phyloP scores from a whole-genome alignment of 805 yeast genomes.

The Myxozyma mucilagina region DNA sequence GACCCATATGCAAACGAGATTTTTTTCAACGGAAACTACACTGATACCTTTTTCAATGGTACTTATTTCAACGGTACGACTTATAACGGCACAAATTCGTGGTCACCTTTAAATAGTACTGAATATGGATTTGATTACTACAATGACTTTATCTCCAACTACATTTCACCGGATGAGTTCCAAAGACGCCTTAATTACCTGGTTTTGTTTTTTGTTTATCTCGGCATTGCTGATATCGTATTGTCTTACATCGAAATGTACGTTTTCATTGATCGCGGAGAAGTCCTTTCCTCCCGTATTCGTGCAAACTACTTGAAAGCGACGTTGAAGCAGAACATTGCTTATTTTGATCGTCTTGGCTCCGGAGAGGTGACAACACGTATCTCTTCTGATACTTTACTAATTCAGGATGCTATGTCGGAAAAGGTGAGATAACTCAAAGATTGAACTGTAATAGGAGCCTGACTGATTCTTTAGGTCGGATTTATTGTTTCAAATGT shows the following conservation, averaged over 20 bases:
- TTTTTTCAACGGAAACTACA: slow-evolving; percentile 26
- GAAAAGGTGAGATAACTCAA: slow-evolving; percentile 41
- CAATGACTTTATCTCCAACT: slow-evolving; percentile 16
- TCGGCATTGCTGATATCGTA: slow-evolving; percentile 42
- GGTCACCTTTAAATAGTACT: slow-evolving; percentile 13
- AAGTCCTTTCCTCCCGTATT: slow-evolving; percentile 44
- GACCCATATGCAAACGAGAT: slow-evolving; percentile 20
- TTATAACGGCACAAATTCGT: slow-evolving; percentile 30
- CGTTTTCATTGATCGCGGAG: slow-evolving; percentile 45
- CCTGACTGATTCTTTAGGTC: slow-evolving; percentile 26
- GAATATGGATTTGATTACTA: slow-evolving; percentile 15
- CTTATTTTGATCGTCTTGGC: slow-evolving; percentile 46
- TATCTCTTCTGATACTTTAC: slow-evolving; percentile 45
- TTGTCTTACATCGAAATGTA: slow-evolving; percentile 39
- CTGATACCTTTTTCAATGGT: slow-evolving; percentile 24
- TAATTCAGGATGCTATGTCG: slow-evolving; percentile 47
- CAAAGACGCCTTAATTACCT: slow-evolving; percentile 41
- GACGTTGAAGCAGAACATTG: slow-evolving; percentile 45
- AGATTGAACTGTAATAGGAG: slow-evolving; percentile 36
- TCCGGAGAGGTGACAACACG: slow-evolving; percentile 49
- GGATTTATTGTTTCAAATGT: slow-evolving; percentile 42
- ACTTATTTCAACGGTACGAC: slow-evolving; percentile 18
- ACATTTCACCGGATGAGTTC: slow-evolving; percentile 35
- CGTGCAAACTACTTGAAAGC: slow-evolving; percentile 43
- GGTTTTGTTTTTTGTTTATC: slow-evolving; percentile 44